Evolutionary conservation across 23 red algal species (phyloP).

Genomic region (Gracilaria vermiculophylla): DNA sequence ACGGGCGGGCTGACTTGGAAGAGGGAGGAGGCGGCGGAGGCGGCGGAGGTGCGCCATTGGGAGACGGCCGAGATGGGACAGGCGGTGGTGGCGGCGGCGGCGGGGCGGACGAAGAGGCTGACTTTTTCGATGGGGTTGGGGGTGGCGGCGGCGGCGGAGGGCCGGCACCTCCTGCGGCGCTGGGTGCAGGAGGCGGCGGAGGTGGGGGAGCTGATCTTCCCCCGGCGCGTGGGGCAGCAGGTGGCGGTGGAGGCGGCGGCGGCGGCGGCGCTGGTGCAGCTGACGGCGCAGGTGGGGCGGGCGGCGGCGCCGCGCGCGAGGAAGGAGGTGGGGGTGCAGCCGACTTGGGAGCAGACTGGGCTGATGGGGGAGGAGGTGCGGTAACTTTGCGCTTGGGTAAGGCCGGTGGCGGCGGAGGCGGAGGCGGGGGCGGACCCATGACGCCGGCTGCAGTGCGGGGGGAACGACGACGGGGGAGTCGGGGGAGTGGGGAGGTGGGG

Average conservation of each 20-base stretch:
- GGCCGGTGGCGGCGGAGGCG: conserved; percentile 27
- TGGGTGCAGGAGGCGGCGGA: background rate
- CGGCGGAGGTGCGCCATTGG: background rate
- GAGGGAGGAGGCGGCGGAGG: conserved; percentile 17
- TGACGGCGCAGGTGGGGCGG: no score
- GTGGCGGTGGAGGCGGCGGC: conserved; percentile 49
- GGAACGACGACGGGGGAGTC: no score
- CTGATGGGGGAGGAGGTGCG: background rate
- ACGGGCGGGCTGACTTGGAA: background rate
- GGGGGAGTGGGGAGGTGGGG: background rate
- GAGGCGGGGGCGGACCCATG: conserved; percentile 27
- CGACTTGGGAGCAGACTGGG: background rate
- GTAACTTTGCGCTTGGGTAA: background rate
- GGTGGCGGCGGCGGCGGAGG: background rate
- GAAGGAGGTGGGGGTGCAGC: background rate
- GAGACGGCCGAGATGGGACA: background rate
- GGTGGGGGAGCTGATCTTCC: conserved; percentile 27
- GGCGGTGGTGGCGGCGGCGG: conserved; percentile 29
- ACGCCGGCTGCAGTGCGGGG: background rate
- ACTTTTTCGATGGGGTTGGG: background rate
- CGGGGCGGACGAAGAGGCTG: background rate
- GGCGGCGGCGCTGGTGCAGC: background rate
- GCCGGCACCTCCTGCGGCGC: background rate
- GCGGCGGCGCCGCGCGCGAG: background rate
- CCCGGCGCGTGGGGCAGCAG: conserved; percentile 19